Base-by-base conservation (phyloP, 1,284 basidiomycete species). In the Ceratobasidium sp. region DNA sequence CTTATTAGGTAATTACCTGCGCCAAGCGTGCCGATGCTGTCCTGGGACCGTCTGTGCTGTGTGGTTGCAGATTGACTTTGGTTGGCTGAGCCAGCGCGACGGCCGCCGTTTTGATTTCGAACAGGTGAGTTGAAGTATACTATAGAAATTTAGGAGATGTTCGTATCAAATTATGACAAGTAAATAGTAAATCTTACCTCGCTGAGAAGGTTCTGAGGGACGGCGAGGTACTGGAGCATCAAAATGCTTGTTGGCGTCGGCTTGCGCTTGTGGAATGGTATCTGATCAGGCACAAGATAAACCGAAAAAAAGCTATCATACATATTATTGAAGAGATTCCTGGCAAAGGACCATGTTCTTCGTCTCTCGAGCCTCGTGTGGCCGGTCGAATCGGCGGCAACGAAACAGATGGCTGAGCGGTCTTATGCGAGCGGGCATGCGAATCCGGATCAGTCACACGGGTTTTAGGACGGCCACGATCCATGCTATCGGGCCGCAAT, bases 1-100 rank as follows among this genome's bases (percentile, higher is more conserved):
- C 69, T n/a, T 20, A 71, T 64, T 52, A 62, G 71, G 71, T 56
- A 74, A 62, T 20, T 74, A 74, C 71, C 71, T 74, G 71, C 28
- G 59, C 59, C 71, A 33, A 50, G 28, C 13, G 71, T 52, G 71
- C 71, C 59, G 71, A 62, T 61, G 44, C 59, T 74, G 4, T 61
- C 71, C 42, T 50, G 59, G 23, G 44, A 59, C 12, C 48, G 46
- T 33, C 33, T 26, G 67, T 69, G 67, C 67, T 54, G 67, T 69
- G 67, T 66, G 64, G 50, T 56, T 20, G 67, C 56, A 26, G 33
- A 40, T 17, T 56, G 67, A 33, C 28, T 69, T 44, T 69, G 67
- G 52, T 52, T 44, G 33, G 48, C 50, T 40, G 67, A 69, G 67
- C 64, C 64, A 15, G 13, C 46, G 44, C 44, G 64, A 48, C 17